Evolutionary conservation across 192 early-diverging fungal genomes (phyloP).

Genomic region (Coemansia brasiliensis): DNA sequence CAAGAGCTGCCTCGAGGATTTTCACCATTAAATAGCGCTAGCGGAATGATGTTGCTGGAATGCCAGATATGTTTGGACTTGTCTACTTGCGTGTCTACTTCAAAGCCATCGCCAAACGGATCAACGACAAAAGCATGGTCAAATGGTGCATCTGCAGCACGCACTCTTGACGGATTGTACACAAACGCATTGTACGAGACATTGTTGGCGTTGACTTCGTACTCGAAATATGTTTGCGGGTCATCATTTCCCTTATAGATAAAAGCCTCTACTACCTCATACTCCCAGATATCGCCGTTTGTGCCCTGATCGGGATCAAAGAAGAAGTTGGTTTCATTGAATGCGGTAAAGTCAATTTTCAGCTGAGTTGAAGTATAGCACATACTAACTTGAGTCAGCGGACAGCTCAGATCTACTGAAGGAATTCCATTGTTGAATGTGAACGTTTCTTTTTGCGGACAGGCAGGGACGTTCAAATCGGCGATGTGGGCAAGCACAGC

Average conservation of each 20-base stretch:
- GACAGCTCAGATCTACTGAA: slow-evolving; percentile 21
- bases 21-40: slow-evolving; percentile 53
- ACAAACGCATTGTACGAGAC: slow-evolving; percentile 53
- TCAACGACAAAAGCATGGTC: slow-evolving; percentile 43
- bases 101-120: slow-evolving; percentile 53
- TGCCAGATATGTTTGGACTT: slow-evolving; percentile 27
- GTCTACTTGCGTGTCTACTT: slow-evolving; percentile 31
- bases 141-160: slow-evolving; percentile 36
- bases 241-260: slow-evolving; percentile 45
- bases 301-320: slow-evolving; percentile 39
- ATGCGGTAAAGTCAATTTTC: slow-evolving; percentile 39
- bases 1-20: slow-evolving; percentile 34
- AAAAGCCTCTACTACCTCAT: slow-evolving; percentile 55
- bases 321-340: slow-evolving; percentile 41
- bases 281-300: slow-evolving; percentile 55
- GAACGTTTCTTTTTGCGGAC: slow-evolving; percentile 24
- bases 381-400: slow-evolving; percentile 31
- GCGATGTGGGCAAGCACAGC: neutral
- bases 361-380: slow-evolving; percentile 48
- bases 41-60: slow-evolving; percentile 29
- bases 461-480: slow-evolving; percentile 29
- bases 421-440: slow-evolving; percentile 42
- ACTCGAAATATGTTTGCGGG: slow-evolving; percentile 53
- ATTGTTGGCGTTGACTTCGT: slow-evolving; percentile 51
- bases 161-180: slow-evolving; percentile 45